Evolutionary conservation across 225 moss, liverwort and hornwort genomes (phyloP).

Genomic region (Physcomitrellopsis africana): DNA sequence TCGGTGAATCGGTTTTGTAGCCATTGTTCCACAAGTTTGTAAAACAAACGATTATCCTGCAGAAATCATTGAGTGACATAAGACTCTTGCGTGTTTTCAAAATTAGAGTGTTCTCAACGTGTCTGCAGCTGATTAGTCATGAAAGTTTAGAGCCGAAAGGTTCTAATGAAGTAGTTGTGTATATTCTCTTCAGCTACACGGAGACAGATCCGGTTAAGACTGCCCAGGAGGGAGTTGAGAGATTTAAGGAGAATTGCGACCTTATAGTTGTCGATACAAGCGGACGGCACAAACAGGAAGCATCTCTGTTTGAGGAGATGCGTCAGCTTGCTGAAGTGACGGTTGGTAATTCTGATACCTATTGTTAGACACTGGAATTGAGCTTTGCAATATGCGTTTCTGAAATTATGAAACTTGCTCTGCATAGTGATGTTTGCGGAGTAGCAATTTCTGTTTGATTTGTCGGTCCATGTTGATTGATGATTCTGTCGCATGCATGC

Average conservation of each 20-base stretch:
- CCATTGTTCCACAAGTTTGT: background rate
- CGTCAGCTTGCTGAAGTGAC: constrained; percentile 89
- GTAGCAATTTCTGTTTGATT: background rate
- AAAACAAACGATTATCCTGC: background rate
- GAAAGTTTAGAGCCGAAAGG: constrained; percentile 3
- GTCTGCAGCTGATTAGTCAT: background rate
- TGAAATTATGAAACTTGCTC: background rate
- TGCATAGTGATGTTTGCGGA: background rate
- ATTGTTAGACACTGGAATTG: background rate
- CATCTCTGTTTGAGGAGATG: constrained; percentile 94
- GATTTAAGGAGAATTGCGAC: constrained; percentile 85
- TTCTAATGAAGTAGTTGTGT: constrained; percentile 10
- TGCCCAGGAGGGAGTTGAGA: constrained; percentile 87
- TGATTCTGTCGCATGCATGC: constrained; percentile 37
- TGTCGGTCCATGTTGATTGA: constrained; percentile 7
- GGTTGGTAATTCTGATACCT: constrained; percentile 41
- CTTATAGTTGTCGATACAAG: constrained; percentile 95
- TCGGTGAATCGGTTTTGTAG: constrained; percentile 1
- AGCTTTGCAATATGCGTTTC: background rate
- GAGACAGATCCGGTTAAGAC: constrained; percentile 87
- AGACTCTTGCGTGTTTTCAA: background rate
- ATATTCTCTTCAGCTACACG: constrained; percentile 63
- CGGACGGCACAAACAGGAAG: constrained; percentile 94
- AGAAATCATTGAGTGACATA: background rate
- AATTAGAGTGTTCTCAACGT: background rate